Conservation (phyloP, 768 basidiomycete species). For the Scleroderma bovista region DNA sequence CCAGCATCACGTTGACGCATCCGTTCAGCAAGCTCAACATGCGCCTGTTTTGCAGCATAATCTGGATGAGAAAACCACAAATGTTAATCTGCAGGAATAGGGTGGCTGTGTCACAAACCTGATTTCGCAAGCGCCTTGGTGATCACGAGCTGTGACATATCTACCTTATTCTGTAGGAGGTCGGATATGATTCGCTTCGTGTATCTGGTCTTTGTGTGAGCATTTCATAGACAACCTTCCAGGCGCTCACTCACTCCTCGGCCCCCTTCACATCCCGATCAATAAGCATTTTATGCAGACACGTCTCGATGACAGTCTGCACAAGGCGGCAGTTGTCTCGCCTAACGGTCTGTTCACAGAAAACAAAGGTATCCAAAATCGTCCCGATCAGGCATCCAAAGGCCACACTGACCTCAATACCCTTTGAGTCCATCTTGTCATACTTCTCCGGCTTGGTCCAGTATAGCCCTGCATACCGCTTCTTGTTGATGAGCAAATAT, state of each 20-base stretch:
- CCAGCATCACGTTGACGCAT: constrained; percentile 97
- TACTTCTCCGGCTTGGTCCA: constrained; percentile 96
- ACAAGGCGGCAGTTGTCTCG: constrained; percentile 98
- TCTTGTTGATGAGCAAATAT: constrained; percentile 96
- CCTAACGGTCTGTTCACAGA: constrained; percentile 73
- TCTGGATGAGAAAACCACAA: constrained; percentile 38
- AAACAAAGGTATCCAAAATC: not conserved
- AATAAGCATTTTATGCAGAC: constrained; percentile 96
- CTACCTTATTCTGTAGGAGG: constrained; percentile 91
- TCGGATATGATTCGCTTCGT: constrained; percentile 92
- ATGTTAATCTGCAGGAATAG: not conserved
- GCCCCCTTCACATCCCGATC: constrained; percentile 92
- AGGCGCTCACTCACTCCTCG: constrained; percentile 59
- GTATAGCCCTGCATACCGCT: constrained; percentile 96
- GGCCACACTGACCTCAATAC: constrained; percentile 74
- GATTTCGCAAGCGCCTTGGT: constrained; percentile 93
- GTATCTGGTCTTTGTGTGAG: constrained; percentile 52
- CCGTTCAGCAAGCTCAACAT: constrained; percentile 90
- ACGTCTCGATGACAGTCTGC: constrained; percentile 96
- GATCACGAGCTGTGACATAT: constrained; percentile 99
- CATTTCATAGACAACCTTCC: constrained; percentile 3
- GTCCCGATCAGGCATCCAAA: not conserved
- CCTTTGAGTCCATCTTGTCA: constrained; percentile 99
- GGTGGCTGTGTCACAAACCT: constrained; percentile 36
- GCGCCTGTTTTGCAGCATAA: constrained; percentile 93